A percentile compares a stretch with the other conserved stretches of the same genome.
Conservation (phyloP, 441 rosid genomes). For the Euphorbia schlechtendalii region DNA sequence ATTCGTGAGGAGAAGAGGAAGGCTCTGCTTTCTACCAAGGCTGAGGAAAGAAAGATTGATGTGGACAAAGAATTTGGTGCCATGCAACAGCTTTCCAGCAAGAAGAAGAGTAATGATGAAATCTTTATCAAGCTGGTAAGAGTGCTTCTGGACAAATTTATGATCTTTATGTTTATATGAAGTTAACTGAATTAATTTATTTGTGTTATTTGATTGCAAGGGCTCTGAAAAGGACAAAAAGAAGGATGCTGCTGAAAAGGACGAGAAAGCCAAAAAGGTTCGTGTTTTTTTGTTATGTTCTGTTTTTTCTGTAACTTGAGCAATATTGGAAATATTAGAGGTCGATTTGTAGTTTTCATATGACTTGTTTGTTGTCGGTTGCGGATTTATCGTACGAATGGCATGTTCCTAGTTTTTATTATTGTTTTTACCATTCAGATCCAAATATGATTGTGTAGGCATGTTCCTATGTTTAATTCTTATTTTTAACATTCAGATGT, state of each 20-base stretch:
- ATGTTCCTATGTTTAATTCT: too few species aligned
- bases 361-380: too few species aligned
- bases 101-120: constrained; percentile 79
- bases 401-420: too few species aligned
- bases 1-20: constrained; percentile 79
- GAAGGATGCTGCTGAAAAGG: constrained; percentile 72
- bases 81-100: constrained; percentile 80
- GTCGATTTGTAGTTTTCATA: too few species aligned
- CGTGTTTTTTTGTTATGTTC: neutral
- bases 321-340: too few species aligned
- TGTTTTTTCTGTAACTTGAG: too few species aligned
- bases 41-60: constrained; percentile 76
- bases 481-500: too few species aligned
- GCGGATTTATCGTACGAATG: too few species aligned
- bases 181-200: constrained; percentile 4
- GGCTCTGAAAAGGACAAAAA: constrained; percentile 92
- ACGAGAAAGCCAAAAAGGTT: constrained; percentile 83
- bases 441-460: too few species aligned
- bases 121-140: constrained; percentile 80
- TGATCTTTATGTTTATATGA: neutral
- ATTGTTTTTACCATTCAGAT: too few species aligned
- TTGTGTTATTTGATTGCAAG: constrained; percentile 29
- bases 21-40: constrained; percentile 50
- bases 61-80: constrained; percentile 54
- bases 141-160: neutral